Base-by-base conservation (phyloP, 441 rosid species). In the Syzygium syzygioides region DNA sequence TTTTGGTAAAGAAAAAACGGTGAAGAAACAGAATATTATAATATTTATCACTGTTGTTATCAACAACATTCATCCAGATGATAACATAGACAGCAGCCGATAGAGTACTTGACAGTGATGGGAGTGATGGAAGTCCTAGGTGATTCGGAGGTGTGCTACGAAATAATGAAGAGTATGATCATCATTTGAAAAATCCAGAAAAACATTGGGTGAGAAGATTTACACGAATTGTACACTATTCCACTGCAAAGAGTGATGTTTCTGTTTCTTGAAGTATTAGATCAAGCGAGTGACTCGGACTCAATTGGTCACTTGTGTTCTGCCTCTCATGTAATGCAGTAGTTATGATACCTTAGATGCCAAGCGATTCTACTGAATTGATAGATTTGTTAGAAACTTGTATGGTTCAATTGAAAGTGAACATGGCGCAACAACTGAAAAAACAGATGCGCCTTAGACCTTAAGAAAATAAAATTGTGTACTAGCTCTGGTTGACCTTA, bases 261-360 rank as follows among this genome's bases (percentile, higher is more conserved):
- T 64, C 30, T 64, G 37, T n/a, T 64, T 2, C 37, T 64, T 14
- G 76, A 64, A 30, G 76, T 30, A 64, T 18, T 9, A 9, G 37
- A 30, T 30, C 23, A 4, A 30, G 41, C 0, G 20, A 64, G 23
- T 0, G 76, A 64, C 76, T 15, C 3, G 6, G 0, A 30, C 23
- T 64, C 76, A 64, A 30, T 64, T 15, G 7, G 37, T 64, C 76
- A 17, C 76, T 64, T 64, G 20, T 3, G 23, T 64, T 64, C 37
- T 64, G 76, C 6, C 76, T 64, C 76, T 64, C 37, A 30, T 64
- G 37, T n/a, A 64, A 30, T 7, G 20, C 4, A n/a, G 37, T 14
- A 64, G 76, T 34, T 62, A n/a, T 55, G 56, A 55, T 18, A 6
- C 7, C 56, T 55, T 18, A 55, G 19, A 55, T 15, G 56, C 56